Percentiles rank a stretch among this genome's conserved stretches.
These are phyloP conservation scores for Anacardium occidentale DNA, from an alignment of 345 rosid genomes.

Conservation along the genomic window DNA sequence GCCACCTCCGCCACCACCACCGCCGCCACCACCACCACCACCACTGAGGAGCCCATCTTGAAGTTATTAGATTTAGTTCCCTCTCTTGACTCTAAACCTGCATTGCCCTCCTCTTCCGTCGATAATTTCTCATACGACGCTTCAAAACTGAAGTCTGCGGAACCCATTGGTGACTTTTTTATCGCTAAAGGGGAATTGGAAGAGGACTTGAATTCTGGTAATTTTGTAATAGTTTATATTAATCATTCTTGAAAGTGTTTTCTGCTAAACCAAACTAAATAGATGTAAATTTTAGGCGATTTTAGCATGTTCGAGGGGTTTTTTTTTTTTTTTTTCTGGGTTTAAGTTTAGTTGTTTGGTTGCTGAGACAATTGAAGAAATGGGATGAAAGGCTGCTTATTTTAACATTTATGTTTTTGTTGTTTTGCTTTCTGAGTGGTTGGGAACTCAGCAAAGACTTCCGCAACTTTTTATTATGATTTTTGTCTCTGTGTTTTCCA, in stretches of 20 bases:
- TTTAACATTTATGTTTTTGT: neutral
- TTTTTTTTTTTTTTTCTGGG: neutral
- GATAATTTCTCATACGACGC: conserved; percentile 1
- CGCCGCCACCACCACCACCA: too few species aligned
- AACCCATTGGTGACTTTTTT: neutral
- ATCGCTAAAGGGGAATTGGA: conserved; percentile 10
- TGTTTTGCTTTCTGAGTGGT: neutral
- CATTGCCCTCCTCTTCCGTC: neutral
- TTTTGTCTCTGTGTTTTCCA: too few species aligned
- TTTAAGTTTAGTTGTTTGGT: neutral
- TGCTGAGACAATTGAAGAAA: neutral
- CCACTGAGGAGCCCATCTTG: conserved; percentile 2
- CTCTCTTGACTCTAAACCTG: conserved; percentile 14
- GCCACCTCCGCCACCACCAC: neutral
- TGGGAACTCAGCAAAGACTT: neutral
- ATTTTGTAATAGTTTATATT: neutral
- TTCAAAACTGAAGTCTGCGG: neutral
- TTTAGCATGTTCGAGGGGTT: neutral
- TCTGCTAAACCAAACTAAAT: neutral
- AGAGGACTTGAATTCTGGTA: conserved; percentile 28
- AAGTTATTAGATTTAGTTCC: conserved; percentile 10
- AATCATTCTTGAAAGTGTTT: neutral
- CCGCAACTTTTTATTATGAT: too few species aligned
- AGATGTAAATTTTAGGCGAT: neutral
- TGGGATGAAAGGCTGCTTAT: neutral